These are phyloP conservation scores for Rhynchospora breviuscula DNA, from an alignment of 176 grass and related monocot species.

Conservation along the genomic window DNA sequence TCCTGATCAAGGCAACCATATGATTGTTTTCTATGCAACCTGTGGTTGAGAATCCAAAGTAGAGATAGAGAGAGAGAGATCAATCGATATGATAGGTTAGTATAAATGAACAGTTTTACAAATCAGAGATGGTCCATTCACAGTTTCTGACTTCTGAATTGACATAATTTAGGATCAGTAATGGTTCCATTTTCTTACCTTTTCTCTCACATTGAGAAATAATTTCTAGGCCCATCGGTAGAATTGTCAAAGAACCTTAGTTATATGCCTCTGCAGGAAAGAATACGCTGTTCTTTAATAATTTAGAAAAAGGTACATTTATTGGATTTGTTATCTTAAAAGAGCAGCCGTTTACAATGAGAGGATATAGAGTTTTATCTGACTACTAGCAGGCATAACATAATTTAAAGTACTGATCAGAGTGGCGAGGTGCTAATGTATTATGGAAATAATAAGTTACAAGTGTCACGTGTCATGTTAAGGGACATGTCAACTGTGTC, in stretches of 20 bases:
- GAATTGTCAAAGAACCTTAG: neutral
- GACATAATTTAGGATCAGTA: neutral
- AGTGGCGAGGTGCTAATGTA: no score
- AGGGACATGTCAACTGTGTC: no score
- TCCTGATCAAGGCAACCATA: neutral
- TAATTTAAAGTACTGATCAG: neutral
- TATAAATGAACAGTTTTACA: neutral
- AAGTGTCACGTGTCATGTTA: no score
- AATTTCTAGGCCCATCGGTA: neutral
- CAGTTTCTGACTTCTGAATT: neutral
- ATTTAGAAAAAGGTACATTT: neutral
- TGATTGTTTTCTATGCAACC: conserved; percentile 6
- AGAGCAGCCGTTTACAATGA: neutral
- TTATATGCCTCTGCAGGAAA: neutral
- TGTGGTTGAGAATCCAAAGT: conserved; percentile 3
- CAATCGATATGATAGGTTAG: neutral
- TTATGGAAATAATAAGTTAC: no score
- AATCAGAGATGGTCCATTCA: conserved; percentile 10
- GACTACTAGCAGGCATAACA: neutral
- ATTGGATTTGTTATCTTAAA: neutral
- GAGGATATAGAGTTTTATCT: neutral
- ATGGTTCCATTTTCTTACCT: neutral
- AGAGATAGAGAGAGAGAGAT: neutral
- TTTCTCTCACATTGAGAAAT: neutral
- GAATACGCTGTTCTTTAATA: neutral